Percentiles rank a stretch among this genome's conserved stretches.
These are phyloP conservation scores for Hanseniaspora sp. DNA, from an alignment of 1,139 yeast species.

Conservation along the genomic window DNA sequence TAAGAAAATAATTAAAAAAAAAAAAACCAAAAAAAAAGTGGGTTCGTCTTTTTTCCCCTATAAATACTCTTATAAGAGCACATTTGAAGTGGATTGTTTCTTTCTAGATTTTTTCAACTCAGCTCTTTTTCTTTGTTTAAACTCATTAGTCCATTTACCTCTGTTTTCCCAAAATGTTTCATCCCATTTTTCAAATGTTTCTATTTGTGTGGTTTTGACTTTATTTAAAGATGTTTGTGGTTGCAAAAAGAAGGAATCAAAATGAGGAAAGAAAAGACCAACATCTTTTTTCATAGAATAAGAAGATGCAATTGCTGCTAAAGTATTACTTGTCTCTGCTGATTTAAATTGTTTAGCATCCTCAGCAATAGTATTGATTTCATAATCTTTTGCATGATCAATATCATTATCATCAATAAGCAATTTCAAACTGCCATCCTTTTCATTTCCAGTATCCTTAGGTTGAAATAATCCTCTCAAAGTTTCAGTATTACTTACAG, in stretches of 20 bases:
- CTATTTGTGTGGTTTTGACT: conserved; percentile 32
- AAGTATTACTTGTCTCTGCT: conserved; percentile 12
- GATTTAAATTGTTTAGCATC: conserved; percentile 8
- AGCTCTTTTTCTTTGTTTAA: conserved; percentile 67
- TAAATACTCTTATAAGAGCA: conserved; percentile 17
- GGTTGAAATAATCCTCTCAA: conserved; percentile 58
- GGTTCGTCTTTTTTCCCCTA: no score
- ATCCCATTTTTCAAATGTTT: conserved; percentile 49
- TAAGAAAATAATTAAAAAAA: no score
- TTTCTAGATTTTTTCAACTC: conserved; percentile 50
- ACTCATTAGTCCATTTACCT: conserved; percentile 66
- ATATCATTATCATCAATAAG: conserved; percentile 33
- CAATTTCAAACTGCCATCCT: conserved; percentile 28
- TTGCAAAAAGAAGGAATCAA: conserved; percentile 71
- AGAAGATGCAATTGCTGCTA: conserved; percentile 11
- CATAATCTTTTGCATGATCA: conserved; percentile 26
- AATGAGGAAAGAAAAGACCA: conserved; percentile 73
- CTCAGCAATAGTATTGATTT: conserved; percentile 18
- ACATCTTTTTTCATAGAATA: conserved; percentile 21
- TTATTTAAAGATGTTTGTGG: conserved; percentile 73
- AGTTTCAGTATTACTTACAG: conserved; percentile 42
- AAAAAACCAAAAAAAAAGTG: no score
- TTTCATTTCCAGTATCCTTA: conserved; percentile 23
- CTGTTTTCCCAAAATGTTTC: conserved; percentile 73
- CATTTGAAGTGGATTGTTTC: conserved; percentile 26